Evolutionary conservation across 2,329 filamentous ascomycete species (phyloP).

Genomic region (Monosporascus sp.): DNA sequence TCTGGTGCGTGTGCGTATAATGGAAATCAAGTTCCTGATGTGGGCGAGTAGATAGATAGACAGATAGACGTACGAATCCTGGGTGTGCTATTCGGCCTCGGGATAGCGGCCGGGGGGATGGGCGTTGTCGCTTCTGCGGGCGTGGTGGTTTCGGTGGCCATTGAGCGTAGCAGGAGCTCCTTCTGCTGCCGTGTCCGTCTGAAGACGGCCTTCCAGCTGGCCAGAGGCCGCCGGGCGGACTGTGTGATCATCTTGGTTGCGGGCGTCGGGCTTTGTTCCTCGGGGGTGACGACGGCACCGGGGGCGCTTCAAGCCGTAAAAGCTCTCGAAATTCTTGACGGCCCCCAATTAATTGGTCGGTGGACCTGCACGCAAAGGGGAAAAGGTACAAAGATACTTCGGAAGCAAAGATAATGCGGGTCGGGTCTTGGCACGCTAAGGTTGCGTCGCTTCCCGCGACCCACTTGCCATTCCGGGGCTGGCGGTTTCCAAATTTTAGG

Average conservation of each 20-base stretch:
- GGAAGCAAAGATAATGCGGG: constrained; percentile 15
- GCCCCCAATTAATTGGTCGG: neutral
- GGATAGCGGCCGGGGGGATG: constrained; percentile 10
- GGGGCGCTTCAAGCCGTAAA: neutral
- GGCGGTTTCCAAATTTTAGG: constrained; percentile 7
- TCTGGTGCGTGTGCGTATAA: neutral
- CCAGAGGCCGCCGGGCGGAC: constrained; percentile 59
- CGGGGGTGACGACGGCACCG: neutral
- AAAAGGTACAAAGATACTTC: neutral
- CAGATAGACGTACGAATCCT: constrained; percentile 14
- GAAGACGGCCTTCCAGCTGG: constrained; percentile 63
- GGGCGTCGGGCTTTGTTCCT: neutral
- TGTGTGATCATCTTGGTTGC: constrained; percentile 58
- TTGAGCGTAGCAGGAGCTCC: constrained; percentile 35
- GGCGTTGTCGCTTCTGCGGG: constrained; percentile 8
- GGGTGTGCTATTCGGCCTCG: constrained; percentile 1
- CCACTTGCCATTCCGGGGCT: neutral
- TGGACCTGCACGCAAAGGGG: neutral
- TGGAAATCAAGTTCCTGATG: neutral
- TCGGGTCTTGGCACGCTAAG: constrained; percentile 9
- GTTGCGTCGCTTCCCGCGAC: neutral
- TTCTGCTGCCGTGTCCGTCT: constrained; percentile 51
- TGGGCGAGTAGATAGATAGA: neutral
- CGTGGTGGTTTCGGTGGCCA: constrained; percentile 35
- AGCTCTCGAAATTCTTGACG: constrained; percentile 4